Conservation (phyloP, 2,329 filamentous ascomycete species). For the Fusarium musae region DNA sequence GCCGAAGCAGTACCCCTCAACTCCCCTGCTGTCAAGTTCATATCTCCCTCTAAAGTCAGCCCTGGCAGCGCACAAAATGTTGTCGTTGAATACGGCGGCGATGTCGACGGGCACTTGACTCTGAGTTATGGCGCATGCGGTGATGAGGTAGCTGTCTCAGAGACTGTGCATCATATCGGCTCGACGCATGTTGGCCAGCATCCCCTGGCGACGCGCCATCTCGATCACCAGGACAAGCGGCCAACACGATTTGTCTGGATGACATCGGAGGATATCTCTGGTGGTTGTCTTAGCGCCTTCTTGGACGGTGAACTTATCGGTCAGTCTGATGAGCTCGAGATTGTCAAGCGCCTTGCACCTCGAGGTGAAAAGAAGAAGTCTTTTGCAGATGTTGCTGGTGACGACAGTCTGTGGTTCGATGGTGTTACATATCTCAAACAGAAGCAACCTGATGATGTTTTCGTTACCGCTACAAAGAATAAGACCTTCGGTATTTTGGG, state of each 20-base stretch:
- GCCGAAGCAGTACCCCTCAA: neutral
- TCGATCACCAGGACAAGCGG: slow-evolving; percentile 15
- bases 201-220: slow-evolving; percentile 36
- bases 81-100: slow-evolving; percentile 30
- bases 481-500: slow-evolving; percentile 49
- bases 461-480: slow-evolving; percentile 38
- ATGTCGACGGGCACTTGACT: slow-evolving; percentile 33
- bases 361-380: neutral
- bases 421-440: slow-evolving; percentile 42
- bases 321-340: slow-evolving; percentile 16
- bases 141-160: neutral
- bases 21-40: neutral
- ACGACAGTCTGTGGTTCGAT: slow-evolving; percentile 34
- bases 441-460: slow-evolving; percentile 38
- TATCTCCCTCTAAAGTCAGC: neutral
- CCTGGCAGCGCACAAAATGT: slow-evolving; percentile 33
- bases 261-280: neutral
- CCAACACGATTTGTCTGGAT: slow-evolving; percentile 42
- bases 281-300: slow-evolving; percentile 40
- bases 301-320: slow-evolving; percentile 31
- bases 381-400: slow-evolving; percentile 8
- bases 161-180: slow-evolving; percentile 32
- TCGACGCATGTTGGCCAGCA: slow-evolving; percentile 38
- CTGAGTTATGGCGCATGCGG: slow-evolving; percentile 35
- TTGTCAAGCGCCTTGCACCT: neutral